Conservation (phyloP, 805 yeast genomes). For the Saccharomyces eubayanus region DNA sequence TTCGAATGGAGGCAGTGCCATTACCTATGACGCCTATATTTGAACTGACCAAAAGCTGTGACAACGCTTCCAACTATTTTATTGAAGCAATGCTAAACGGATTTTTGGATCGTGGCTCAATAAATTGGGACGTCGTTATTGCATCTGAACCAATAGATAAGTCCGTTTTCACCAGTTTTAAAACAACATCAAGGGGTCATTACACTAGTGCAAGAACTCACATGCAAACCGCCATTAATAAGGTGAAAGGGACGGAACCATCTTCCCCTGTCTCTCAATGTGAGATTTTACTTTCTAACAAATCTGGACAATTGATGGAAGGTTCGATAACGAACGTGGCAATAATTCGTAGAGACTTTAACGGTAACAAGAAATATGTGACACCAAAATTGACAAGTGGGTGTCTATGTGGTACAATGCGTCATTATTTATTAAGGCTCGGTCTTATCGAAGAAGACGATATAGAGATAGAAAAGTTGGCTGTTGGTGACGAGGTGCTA, state of each 20-base stretch:
- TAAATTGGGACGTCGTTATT: constrained; percentile 52
- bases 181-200: constrained; percentile 65
- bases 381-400: constrained; percentile 79
- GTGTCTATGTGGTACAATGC: constrained; percentile 74
- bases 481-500: constrained; percentile 59
- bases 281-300: constrained; percentile 68
- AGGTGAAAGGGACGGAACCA: constrained; percentile 31
- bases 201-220: constrained; percentile 58
- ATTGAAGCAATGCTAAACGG: constrained; percentile 22
- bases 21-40: constrained; percentile 16
- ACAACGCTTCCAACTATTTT: constrained; percentile 15
- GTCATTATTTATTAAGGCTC: constrained; percentile 54
- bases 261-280: constrained; percentile 19
- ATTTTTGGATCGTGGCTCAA: constrained; percentile 21
- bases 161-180: constrained; percentile 78
- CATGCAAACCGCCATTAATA: constrained; percentile 21
- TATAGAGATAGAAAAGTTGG: constrained; percentile 35
- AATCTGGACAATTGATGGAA: constrained; percentile 57
- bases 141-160: constrained; percentile 45
- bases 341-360: constrained; percentile 25
- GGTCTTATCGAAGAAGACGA: constrained; percentile 48
- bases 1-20: constrained; percentile 32
- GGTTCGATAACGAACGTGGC: constrained; percentile 82
- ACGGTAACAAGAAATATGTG: constrained; percentile 42
- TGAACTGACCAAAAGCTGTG: background rate